Base-by-base conservation (phyloP, 2,329 filamentous ascomycete species). In the Colletotrichum phormii region DNA sequence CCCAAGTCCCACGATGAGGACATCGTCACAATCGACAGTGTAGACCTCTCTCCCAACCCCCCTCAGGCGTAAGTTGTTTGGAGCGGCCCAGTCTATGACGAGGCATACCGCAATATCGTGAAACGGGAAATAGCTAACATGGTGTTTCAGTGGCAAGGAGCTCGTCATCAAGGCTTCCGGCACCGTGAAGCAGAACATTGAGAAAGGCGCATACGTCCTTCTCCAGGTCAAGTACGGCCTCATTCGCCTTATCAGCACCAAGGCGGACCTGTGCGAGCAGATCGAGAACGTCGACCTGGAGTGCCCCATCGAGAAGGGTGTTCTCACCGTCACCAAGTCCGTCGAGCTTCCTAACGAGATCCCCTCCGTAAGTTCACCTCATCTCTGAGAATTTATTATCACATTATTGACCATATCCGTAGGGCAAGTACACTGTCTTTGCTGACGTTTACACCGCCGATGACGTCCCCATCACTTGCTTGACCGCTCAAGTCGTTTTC, bases 211-310 rank as follows among this genome's bases (percentile, higher is more conserved):
- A 73, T 94, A 94, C 78, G 93, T 98, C 75, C 87, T 92, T 60
- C 82, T 99, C 53, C 89, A 92, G 76, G 96, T 99, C 84, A 98
- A 98, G 86, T 98, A 97, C 83, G 96, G 96, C 73, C 88, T 98
- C 76, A 98, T 99, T 82, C 94, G 91, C 67, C 89, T 99, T 75
- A 91, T 99, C 83, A 94, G 90, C 82, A 93, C 93, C 76, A 89
- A 88, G 76, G 91, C 92, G 78, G 93, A 98, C 80, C 89, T 98
- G 49, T 99, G 97, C 86, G 94, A 98, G 73, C 93, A 97, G 82
- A 90, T 97, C 76, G 87, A 89, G 81, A 95, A 98, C 77, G 94
- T 98, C 57, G 95, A 98, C 78, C 86, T 98, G 70, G 85, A 94
- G 78, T 99, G 97, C 84, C 97, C 97, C 61, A 89, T 99, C 72